These are phyloP conservation scores for Microstegium vimineum DNA, from an alignment of 176 grass and related monocot genomes.

Conservation along the genomic window DNA sequence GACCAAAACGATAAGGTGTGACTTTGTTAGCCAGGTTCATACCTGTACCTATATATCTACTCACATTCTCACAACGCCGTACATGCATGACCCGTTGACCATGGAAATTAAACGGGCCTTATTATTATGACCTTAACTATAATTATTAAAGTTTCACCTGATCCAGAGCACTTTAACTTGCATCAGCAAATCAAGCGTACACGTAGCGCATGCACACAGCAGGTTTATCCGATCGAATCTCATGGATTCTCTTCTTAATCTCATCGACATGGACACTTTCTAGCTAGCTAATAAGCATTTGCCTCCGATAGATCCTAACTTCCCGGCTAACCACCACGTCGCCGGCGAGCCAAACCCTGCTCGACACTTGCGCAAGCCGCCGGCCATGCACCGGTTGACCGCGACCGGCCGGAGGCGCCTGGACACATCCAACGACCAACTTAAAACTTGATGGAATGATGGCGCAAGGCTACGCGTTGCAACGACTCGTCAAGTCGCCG, in stretches of 20 bases:
- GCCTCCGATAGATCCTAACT: constrained; percentile 5
- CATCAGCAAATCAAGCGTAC: neutral
- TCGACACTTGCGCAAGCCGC: constrained; percentile 4
- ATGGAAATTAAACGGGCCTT: neutral
- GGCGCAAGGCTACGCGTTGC: too few relatives aligned
- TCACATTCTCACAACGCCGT: too few relatives aligned
- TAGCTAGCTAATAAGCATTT: neutral
- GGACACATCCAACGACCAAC: neutral
- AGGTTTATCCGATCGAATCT: neutral
- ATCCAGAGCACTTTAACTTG: neutral
- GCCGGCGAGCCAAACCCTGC: constrained; percentile 22
- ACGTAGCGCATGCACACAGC: neutral
- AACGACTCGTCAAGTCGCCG: neutral
- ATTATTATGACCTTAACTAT: too few relatives aligned
- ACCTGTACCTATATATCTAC: neutral
- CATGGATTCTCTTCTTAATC: neutral
- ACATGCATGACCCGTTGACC: neutral
- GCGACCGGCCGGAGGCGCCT: neutral
- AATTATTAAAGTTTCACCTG: neutral
- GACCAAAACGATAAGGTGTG: neutral
- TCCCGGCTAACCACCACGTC: neutral
- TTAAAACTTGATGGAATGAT: too few relatives aligned
- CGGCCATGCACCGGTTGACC: neutral
- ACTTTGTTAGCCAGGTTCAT: neutral
- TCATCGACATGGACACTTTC: neutral